Evolutionary conservation across 306 rosid species (phyloP).

Genomic region (Mucuna pruriens): DNA sequence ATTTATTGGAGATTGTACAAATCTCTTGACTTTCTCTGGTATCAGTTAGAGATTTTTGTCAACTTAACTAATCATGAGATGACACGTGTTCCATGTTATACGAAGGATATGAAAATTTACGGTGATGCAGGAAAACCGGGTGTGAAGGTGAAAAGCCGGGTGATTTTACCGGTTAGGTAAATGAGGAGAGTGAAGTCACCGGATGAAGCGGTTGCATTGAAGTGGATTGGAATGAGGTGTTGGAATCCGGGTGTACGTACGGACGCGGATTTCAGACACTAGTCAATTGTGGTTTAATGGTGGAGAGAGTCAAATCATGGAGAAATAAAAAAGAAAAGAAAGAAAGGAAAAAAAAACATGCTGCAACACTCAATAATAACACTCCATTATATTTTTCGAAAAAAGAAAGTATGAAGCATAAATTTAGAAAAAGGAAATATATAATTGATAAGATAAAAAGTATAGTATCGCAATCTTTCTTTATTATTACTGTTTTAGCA

Average conservation of each 20-base stretch:
- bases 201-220: conserved; percentile 44
- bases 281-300: conserved; percentile 50
- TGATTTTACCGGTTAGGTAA: conserved; percentile 45
- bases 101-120: background rate
- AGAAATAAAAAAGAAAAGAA: background rate
- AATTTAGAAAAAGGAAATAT: background rate
- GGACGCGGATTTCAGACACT: conserved; percentile 48
- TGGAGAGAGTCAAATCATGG: conserved; percentile 45
- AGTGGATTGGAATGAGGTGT: conserved; percentile 46
- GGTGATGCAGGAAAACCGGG: conserved; percentile 17
- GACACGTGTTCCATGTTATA: background rate
- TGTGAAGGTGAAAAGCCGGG: conserved; percentile 36
- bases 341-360: background rate
- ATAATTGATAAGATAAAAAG: background rate
- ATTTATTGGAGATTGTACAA: background rate
- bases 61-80: background rate
- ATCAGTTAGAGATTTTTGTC: background rate
- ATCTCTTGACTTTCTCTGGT: background rate
- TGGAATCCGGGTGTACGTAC: conserved; percentile 57
- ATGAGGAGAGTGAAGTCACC: conserved; percentile 28
- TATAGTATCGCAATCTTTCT: background rate
- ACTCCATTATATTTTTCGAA: background rate
- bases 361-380: conserved; percentile 3
- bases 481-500: background rate
- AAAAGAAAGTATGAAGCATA: background rate